Percentiles rank a stretch among this genome's conserved stretches.
Evolutionary conservation across 306 rosid genomes (phyloP).

Genomic region (Vicia villosa): DNA sequence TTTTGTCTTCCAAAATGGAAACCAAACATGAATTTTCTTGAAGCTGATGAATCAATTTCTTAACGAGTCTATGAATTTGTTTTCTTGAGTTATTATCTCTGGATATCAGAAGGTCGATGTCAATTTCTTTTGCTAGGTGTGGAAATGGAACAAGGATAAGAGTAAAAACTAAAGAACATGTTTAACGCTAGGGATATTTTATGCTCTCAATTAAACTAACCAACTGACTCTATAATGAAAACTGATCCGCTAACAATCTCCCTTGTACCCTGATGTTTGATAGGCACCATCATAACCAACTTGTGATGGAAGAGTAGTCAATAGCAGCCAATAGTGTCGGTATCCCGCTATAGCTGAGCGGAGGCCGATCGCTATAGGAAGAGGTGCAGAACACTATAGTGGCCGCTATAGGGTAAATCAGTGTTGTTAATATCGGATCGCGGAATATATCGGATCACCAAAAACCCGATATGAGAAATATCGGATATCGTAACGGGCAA

Average conservation of each 20-base stretch:
- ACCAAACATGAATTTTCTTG: conserved; percentile 4
- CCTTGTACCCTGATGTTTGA: neutral
- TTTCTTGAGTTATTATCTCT: neutral
- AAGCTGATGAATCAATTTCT: conserved; percentile 1
- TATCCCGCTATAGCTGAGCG: too few species aligned
- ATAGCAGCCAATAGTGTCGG: too few species aligned
- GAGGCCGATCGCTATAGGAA: too few species aligned
- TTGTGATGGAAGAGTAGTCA: neutral
- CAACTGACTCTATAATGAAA: neutral
- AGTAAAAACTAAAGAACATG: neutral
- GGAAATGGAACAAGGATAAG: neutral
- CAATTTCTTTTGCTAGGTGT: neutral
- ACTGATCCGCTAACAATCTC: neutral
- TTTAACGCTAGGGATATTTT: neutral
- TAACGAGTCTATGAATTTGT: neutral
- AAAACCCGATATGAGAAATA: too few species aligned
- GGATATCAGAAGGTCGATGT: neutral
- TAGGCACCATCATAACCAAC: neutral
- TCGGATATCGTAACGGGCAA: too few species aligned
- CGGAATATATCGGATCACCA: too few species aligned
- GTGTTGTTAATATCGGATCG: too few species aligned
- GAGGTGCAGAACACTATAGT: too few species aligned
- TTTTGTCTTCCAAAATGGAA: too few species aligned
- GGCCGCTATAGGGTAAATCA: too few species aligned
- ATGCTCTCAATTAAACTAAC: neutral